A percentile compares a stretch with the other conserved stretches of the same genome.
Evolutionary conservation across 2,329 filamentous ascomycete species (phyloP).

Genomic region (Aspergillus candidus): DNA sequence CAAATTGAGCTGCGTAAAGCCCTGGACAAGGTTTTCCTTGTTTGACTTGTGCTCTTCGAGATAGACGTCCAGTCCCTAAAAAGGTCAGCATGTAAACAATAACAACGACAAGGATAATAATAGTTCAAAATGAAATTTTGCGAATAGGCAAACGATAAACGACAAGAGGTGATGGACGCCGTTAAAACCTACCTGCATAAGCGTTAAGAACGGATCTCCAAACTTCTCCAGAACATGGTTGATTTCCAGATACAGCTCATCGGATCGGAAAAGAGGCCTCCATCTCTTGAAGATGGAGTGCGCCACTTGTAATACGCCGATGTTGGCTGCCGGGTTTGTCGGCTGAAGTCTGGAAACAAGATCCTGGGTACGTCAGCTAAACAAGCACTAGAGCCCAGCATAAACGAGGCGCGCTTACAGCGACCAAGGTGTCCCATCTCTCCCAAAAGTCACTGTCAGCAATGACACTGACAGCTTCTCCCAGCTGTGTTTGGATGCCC

Average conservation of each 20-base stretch:
- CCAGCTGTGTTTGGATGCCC: slow-evolving; percentile 85
- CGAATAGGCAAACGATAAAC: not conserved
- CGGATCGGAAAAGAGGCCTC: slow-evolving; percentile 87
- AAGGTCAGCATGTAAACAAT: slow-evolving; percentile 10
- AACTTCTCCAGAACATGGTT: slow-evolving; percentile 90
- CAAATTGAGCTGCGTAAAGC: slow-evolving; percentile 80
- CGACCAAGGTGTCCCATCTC: slow-evolving; percentile 91
- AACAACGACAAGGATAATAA: not conserved
- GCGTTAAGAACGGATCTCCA: slow-evolving; percentile 70
- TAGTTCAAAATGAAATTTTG: not conserved
- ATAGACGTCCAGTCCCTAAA: slow-evolving; percentile 44
- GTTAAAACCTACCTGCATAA: slow-evolving; percentile 59
- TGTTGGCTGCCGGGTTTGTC: slow-evolving; percentile 77
- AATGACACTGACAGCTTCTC: slow-evolving; percentile 94
- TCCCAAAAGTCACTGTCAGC: slow-evolving; percentile 97
- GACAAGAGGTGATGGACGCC: not conserved
- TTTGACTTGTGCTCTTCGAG: slow-evolving; percentile 71
- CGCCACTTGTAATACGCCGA: slow-evolving; percentile 91
- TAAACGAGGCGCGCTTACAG: slow-evolving; percentile 47
- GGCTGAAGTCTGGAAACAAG: slow-evolving; percentile 80
- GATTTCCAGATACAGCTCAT: slow-evolving; percentile 90
- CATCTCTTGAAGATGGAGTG: slow-evolving; percentile 97
- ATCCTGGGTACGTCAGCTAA: slow-evolving; percentile 49
- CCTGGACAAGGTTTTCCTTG: slow-evolving; percentile 65
- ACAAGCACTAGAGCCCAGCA: not conserved